These are phyloP conservation scores for Hondaea fermentalgiana DNA, from an alignment of 108 stramenopile genomes.

Conservation along the genomic window DNA sequence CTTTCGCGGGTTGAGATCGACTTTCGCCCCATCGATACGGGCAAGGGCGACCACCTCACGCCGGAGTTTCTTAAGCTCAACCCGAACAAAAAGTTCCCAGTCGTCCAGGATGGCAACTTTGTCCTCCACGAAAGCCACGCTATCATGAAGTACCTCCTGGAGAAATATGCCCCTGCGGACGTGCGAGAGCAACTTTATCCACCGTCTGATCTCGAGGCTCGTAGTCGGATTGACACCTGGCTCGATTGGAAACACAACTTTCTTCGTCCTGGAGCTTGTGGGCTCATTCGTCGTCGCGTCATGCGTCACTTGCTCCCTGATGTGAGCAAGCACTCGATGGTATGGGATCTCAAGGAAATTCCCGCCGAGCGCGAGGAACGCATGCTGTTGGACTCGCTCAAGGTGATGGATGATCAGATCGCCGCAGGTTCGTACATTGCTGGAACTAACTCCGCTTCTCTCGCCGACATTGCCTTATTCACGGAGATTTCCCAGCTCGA, in stretches of 20 bases:
- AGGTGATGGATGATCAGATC: not conserved
- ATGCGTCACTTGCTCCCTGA: not conserved
- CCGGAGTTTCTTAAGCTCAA: not conserved
- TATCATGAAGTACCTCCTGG: not conserved
- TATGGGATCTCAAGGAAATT: not conserved
- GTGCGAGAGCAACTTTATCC: not conserved
- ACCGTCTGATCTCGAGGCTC: not conserved
- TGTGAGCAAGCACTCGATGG: not conserved
- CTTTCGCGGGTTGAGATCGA: not conserved
- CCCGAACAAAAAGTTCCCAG: not conserved
- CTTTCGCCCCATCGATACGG: not conserved
- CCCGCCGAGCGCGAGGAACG: not conserved
- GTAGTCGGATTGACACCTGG: not conserved
- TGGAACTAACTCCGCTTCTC: not conserved
- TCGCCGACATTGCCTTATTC: not conserved
- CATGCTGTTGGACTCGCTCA: not conserved
- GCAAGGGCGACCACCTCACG: not conserved
- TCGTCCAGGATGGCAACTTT: not conserved
- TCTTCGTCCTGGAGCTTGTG: not conserved
- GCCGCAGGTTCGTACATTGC: not conserved
- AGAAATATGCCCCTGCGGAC: not conserved
- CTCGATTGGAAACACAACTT: conserved; percentile 1
- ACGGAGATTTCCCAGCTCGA: not conserved
- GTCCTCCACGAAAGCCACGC: not conserved
- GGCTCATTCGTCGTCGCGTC: not conserved